Conservation (phyloP, 2,329 filamentous ascomycete species). For the Cladophialophora psammophila region DNA sequence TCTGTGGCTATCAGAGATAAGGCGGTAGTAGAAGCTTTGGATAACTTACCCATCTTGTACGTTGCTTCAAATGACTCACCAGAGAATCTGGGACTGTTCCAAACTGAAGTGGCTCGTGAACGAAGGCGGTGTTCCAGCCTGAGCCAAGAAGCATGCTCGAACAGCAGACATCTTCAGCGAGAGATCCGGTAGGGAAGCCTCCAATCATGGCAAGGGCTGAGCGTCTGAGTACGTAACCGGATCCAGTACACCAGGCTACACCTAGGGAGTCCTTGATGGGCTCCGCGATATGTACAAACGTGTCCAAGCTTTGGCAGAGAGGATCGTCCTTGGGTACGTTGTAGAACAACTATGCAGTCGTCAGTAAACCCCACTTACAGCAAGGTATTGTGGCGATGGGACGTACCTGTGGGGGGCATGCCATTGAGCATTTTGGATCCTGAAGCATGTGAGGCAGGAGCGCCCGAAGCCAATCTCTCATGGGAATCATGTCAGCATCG, state of each 20-base stretch:
- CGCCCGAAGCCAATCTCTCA: conserved; percentile 41
- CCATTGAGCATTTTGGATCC: conserved; percentile 38
- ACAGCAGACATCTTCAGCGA: conserved; percentile 43
- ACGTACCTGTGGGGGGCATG: conserved; percentile 40
- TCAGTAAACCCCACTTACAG: not conserved
- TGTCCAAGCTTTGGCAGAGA: conserved; percentile 38
- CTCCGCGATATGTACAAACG: conserved; percentile 40
- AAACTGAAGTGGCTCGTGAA: conserved; percentile 41
- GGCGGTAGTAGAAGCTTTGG: conserved; percentile 7
- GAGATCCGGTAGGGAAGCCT: conserved; percentile 41
- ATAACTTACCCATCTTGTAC: conserved; percentile 45
- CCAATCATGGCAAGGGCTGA: conserved; percentile 41
- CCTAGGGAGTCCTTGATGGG: conserved; percentile 42
- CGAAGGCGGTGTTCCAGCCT: conserved; percentile 42
- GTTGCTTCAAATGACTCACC: conserved; percentile 48
- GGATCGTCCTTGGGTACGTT: conserved; percentile 41
- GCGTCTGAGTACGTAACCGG: conserved; percentile 42
- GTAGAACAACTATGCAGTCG: conserved; percentile 41
- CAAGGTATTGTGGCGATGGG: not conserved
- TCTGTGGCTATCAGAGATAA: conserved; percentile 27
- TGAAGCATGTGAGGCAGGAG: conserved; percentile 40
- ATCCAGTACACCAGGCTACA: conserved; percentile 43
- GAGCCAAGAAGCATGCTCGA: conserved; percentile 39
- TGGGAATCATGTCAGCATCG: conserved; percentile 45
- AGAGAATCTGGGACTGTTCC: conserved; percentile 47